Evolutionary conservation across 2,329 filamentous ascomycete genomes (phyloP).

Genomic region (Neonectria hederae): DNA sequence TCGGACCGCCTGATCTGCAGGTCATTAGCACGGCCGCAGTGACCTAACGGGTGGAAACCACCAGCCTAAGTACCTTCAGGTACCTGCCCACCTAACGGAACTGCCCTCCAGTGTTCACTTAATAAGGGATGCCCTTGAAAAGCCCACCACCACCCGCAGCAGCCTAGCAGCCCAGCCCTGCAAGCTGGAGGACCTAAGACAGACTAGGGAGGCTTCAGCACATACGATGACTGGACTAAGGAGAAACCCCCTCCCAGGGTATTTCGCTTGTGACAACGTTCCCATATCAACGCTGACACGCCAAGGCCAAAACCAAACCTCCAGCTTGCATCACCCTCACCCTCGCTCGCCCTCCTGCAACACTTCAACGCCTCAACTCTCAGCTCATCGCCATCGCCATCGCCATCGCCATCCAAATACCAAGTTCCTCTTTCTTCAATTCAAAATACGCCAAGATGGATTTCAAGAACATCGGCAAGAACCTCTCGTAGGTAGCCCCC

Average conservation of each 20-base stretch:
- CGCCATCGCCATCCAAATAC: conserved; percentile 14
- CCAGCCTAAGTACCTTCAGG: background rate
- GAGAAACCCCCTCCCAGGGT: conserved; percentile 14
- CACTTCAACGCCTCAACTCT: conserved; percentile 19
- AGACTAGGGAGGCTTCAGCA: conserved; percentile 24
- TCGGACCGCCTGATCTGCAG: conserved; percentile 41
- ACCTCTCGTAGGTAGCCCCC: conserved; percentile 58
- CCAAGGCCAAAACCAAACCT: conserved; percentile 35
- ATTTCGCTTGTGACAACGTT: conserved; percentile 47
- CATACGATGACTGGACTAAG: too few species aligned
- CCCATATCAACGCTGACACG: conserved; percentile 39
- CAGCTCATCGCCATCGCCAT: conserved; percentile 17
- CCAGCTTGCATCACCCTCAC: conserved; percentile 26
- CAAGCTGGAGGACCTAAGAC: conserved; percentile 9
- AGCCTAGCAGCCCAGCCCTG: background rate
- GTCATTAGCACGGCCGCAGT: conserved; percentile 1
- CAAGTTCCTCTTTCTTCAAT: conserved; percentile 10
- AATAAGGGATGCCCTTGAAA: conserved; percentile 19
- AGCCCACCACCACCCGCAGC: background rate
- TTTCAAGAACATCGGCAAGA: conserved; percentile 68
- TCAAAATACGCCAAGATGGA: conserved; percentile 56
- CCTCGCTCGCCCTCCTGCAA: conserved; percentile 15
- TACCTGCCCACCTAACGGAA: background rate
- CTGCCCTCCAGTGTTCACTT: background rate
- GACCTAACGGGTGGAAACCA: background rate